Percentiles rank a stretch among this genome's conserved stretches.
phyloP scores from a whole-genome alignment of 306 rosid genomes.

The Rubus parviflorus region DNA sequence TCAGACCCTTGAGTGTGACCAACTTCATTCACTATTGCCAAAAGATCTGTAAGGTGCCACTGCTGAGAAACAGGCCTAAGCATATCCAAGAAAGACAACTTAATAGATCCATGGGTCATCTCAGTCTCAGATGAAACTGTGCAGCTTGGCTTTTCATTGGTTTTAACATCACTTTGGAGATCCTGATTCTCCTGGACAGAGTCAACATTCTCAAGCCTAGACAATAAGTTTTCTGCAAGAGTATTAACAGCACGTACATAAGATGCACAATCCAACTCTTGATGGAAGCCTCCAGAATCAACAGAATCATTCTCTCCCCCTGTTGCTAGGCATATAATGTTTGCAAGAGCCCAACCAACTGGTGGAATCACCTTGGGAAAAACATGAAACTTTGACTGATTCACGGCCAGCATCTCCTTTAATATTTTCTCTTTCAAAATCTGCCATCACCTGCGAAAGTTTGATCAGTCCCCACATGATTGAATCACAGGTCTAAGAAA shows the following conservation, averaged over 20 bases:
- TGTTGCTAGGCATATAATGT: slow-evolving; percentile 63
- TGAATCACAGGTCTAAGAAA: slow-evolving; percentile 32
- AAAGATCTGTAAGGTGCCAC: slow-evolving; percentile 83
- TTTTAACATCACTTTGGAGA: slow-evolving; percentile 40
- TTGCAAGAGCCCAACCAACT: slow-evolving; percentile 94
- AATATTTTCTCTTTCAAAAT: slow-evolving; percentile 70
- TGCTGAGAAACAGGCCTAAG: slow-evolving; percentile 84
- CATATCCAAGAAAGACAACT: slow-evolving; percentile 58
- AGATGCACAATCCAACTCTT: slow-evolving; percentile 59
- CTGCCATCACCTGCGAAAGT: slow-evolving; percentile 96
- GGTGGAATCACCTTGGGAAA: slow-evolving; percentile 61
- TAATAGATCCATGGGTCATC: slow-evolving; percentile 41
- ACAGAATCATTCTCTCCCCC: slow-evolving; percentile 49
- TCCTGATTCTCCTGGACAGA: slow-evolving; percentile 43
- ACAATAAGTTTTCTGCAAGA: slow-evolving; percentile 65
- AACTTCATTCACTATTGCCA: slow-evolving; percentile 46
- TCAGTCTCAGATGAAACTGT: slow-evolving; percentile 39
- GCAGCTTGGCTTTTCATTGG: slow-evolving; percentile 36
- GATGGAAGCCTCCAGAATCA: slow-evolving; percentile 58
- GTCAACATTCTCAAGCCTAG: slow-evolving; percentile 55
- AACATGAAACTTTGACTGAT: slow-evolving; percentile 41
- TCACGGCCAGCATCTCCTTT: slow-evolving; percentile 54
- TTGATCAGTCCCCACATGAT: slow-evolving; percentile 79
- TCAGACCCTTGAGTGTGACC: slow-evolving; percentile 28
- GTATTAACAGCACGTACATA: slow-evolving; percentile 59